phyloP scores from a whole-genome alignment of 345 rosid genomes.

The Psidium guajava region DNA sequence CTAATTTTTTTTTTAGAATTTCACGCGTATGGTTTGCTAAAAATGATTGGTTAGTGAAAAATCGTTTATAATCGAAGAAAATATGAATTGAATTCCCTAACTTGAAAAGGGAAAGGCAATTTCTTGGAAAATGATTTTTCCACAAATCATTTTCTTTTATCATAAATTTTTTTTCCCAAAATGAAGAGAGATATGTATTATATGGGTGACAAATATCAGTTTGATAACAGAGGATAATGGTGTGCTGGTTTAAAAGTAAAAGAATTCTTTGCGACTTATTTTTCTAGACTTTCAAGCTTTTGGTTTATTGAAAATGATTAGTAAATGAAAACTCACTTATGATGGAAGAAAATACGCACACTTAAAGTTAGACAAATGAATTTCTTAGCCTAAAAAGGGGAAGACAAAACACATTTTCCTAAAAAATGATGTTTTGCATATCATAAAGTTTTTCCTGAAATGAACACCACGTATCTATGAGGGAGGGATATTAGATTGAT shows the following conservation, averaged over 20 bases:
- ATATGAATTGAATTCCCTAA: not conserved
- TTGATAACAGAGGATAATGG: not conserved
- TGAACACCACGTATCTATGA: not conserved
- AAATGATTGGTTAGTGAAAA: rapidly evolving
- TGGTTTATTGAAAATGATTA: too few species aligned
- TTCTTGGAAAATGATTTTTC: too few species aligned
- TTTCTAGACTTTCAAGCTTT: too few species aligned
- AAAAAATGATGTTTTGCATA: too few species aligned
- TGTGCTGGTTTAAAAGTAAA: not conserved
- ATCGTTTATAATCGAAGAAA: not conserved
- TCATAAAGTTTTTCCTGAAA: rapidly evolving
- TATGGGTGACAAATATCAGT: too few species aligned
- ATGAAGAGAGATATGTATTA: too few species aligned
- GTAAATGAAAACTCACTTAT: too few species aligned
- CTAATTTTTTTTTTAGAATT: rapidly evolving
- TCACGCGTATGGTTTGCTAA: rapidly evolving
- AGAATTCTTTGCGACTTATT: too few species aligned
- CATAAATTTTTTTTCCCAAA: rapidly evolving
- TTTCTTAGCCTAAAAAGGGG: too few species aligned
- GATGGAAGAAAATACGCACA: too few species aligned
- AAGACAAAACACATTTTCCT: too few species aligned
- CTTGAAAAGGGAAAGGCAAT: not conserved
- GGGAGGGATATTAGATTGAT: rapidly evolving
- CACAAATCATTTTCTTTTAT: not conserved
- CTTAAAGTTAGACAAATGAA: too few species aligned